Percentiles rank a stretch among this genome's conserved stretches.
Evolutionary conservation across 768 basidiomycete species (phyloP).

Genomic region (Ramaria sp.): DNA sequence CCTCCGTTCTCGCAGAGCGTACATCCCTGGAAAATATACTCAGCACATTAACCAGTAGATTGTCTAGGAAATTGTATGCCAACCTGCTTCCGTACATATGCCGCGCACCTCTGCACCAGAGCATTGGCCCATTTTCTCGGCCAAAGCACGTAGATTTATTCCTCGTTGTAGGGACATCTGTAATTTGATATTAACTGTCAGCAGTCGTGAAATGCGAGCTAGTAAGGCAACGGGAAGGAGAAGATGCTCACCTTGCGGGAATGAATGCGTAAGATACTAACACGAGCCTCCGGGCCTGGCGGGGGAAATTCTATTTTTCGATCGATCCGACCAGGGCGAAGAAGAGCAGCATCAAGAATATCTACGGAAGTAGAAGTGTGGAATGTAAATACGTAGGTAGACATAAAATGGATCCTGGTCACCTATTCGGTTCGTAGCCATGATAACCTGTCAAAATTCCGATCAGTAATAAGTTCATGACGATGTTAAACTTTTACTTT

Average conservation of each 20-base stretch:
- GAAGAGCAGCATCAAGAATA: slow-evolving; percentile 86
- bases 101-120: slow-evolving; percentile 96
- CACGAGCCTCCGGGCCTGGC: slow-evolving; percentile 91
- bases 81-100: slow-evolving; percentile 94
- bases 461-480: background rate
- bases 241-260: slow-evolving; percentile 67
- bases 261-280: slow-evolving; percentile 95
- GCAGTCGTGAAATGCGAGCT: background rate
- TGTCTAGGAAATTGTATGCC: slow-evolving; percentile 16
- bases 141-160: slow-evolving; percentile 90
- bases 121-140: slow-evolving; percentile 99
- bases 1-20: slow-evolving; percentile 86
- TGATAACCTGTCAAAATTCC: slow-evolving; percentile 44
- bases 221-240: background rate
- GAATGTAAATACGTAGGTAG: background rate
- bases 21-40: slow-evolving; percentile 61
- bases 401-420: background rate
- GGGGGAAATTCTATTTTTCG: slow-evolving; percentile 98
- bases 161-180: slow-evolving; percentile 97
- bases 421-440: slow-evolving; percentile 97
- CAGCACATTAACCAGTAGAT: background rate
- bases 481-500: slow-evolving; percentile 29
- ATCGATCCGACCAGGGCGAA: slow-evolving; percentile 93
- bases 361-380: slow-evolving; percentile 35
- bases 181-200: background rate